A percentile compares a stretch with the other conserved stretches of the same genome.
These are phyloP conservation scores for Pleurotus cornucopiae DNA, from an alignment of 768 basidiomycete species.

Conservation along the genomic window DNA sequence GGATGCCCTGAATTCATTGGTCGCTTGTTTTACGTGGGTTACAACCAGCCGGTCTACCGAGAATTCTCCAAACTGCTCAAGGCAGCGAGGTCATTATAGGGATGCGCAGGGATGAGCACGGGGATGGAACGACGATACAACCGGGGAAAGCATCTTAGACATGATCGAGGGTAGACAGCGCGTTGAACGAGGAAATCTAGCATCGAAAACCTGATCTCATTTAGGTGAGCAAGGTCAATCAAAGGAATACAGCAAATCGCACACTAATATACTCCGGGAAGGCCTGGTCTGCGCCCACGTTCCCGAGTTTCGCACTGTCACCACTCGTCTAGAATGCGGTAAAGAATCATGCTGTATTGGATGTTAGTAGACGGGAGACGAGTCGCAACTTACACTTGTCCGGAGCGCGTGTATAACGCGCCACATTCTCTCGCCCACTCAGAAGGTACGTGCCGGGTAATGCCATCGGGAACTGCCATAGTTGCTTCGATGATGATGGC, in stretches of 20 bases:
- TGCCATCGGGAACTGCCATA: constrained; percentile 5
- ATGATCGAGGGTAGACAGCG: no score
- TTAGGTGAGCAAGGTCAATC: not conserved
- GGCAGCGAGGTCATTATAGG: not conserved
- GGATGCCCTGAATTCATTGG: not conserved
- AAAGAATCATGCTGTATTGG: not conserved
- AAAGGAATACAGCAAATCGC: not conserved
- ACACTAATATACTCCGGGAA: not conserved
- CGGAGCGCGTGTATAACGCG: constrained; percentile 7
- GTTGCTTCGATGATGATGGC: not conserved
- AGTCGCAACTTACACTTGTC: constrained; percentile 4
- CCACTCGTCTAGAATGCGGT: not conserved
- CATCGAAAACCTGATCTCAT: constrained; percentile 4
- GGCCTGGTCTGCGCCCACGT: not conserved
- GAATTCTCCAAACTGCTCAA: not conserved
- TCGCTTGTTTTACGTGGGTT: not conserved
- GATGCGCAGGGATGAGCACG: not conserved
- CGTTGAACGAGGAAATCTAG: not conserved
- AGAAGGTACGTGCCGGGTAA: not conserved
- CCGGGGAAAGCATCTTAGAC: not conserved
- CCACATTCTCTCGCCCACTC: constrained; percentile 3
- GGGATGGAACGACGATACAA: not conserved
- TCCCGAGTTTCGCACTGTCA: not conserved
- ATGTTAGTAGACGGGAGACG: no score
- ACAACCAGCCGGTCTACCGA: not conserved